Evolutionary conservation across 2,329 filamentous ascomycete genomes (phyloP), one percentile per base, ranked within the genome.

Genomic region (Colletotrichum simmondsii): DNA sequence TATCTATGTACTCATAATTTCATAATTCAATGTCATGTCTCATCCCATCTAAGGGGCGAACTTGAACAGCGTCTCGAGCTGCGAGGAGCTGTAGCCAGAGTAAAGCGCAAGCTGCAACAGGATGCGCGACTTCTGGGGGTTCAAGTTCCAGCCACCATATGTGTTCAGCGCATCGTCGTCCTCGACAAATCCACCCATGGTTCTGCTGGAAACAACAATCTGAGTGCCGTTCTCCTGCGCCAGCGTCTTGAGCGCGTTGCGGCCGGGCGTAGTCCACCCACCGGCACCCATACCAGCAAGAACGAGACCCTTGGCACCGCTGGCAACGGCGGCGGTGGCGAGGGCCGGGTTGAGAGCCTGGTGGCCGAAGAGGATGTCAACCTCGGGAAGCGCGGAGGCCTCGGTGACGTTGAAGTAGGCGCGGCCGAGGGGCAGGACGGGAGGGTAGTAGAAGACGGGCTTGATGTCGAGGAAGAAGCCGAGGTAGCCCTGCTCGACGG

Each of bases 381-480:
- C 88, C 69, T 87, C 82, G 0, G 89, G 88, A 30, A 91, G 82
- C 2, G 75, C 76, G 0, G 79, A 80, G 8, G 81, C 71, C 3
- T 77, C 75, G 37, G 76, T 76, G 60, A 87, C 80, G 76, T 82
- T 81, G 75, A 85, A 88, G 74, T 84, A 79, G 59, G 81, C 77
- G 77, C 86, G 85, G 65, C 86, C 85, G 26, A 86, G 79, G 14
- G 90, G 87, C 57, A 83, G 80, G 2, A 85, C 82, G 0, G 90
- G 83, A 11, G 85, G 83, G 76, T 86, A 92, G 83, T 88, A 92
- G 83, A 91, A 92, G 76, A 88, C 86, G 0, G 90, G 89, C 49
- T 86, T 83, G 70, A 90, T 84, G 76, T 90, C 87, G 76, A 91
- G 85, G 78, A 92, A 88, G 69, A 85, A 83, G 46, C 91, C 91